Conservation (phyloP, 208 protist genomes). For the Wallacemonas sp. region DNA sequence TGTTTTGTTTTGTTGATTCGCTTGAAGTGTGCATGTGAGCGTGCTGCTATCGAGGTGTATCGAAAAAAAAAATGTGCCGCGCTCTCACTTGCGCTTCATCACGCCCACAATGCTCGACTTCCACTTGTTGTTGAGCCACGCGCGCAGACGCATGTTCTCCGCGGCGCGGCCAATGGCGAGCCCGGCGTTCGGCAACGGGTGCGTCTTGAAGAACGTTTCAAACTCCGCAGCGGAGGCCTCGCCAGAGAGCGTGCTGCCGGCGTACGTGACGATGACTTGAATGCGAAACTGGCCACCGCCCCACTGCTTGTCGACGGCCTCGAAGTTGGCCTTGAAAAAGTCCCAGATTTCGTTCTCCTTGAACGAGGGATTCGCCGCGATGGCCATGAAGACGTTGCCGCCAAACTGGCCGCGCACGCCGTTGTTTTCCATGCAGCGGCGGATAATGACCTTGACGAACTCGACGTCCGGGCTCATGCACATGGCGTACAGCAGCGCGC, state of each 20-base stretch:
- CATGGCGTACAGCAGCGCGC: constrained; percentile 61
- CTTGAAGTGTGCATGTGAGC: no score
- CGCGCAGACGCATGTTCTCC: constrained; percentile 65
- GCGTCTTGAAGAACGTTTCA: constrained; percentile 65
- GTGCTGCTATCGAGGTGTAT: no score
- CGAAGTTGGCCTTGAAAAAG: constrained; percentile 75
- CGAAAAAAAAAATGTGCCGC: no score
- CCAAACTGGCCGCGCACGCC: constrained; percentile 84
- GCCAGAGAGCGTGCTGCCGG: constrained; percentile 59
- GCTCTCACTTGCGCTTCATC: constrained; percentile 16
- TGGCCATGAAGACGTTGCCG: constrained; percentile 51
- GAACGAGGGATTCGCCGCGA: constrained; percentile 52
- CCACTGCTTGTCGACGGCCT: constrained; percentile 80
- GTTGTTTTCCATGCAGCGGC: constrained; percentile 62
- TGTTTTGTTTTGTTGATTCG: constrained; percentile 16
- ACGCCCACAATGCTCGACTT: constrained; percentile 23
- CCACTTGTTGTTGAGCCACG: constrained; percentile 68
- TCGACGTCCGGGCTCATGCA: constrained; percentile 47
- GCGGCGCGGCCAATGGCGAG: constrained; percentile 69
- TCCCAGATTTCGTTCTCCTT: constrained; percentile 54
- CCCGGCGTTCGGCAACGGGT: constrained; percentile 76
- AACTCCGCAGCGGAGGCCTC: constrained; percentile 50
- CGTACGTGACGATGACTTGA: constrained; percentile 70
- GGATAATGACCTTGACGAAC: constrained; percentile 61
- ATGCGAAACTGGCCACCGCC: constrained; percentile 90